These are phyloP conservation scores for Tetragonia tetragonoides DNA, from an alignment of 148 eudicot genomes.

Conservation along the genomic window DNA sequence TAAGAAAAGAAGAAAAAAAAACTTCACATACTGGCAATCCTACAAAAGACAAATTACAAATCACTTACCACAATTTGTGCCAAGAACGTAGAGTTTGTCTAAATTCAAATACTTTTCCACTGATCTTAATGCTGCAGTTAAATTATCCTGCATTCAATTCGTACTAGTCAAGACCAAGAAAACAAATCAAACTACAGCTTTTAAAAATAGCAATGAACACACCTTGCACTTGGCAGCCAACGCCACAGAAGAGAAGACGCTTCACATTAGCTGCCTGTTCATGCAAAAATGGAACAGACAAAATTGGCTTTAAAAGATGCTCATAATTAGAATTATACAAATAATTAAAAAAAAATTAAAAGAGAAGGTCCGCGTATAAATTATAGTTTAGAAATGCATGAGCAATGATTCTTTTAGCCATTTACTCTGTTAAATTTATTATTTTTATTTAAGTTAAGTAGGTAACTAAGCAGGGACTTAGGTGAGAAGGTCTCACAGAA, in stretches of 20 bases:
- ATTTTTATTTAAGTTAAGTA: background rate
- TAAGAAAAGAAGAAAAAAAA: background rate
- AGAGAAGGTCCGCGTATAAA: background rate
- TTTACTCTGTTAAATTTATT: background rate
- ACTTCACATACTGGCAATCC: background rate
- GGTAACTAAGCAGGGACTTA: background rate
- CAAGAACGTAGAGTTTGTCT: slow-evolving; percentile 93
- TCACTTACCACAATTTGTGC: slow-evolving; percentile 86
- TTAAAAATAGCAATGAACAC: slow-evolving; percentile 15
- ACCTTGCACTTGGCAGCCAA: slow-evolving; percentile 99
- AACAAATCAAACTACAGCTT: slow-evolving; percentile 15
- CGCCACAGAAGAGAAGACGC: slow-evolving; percentile 96
- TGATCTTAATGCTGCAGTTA: slow-evolving; percentile 92
- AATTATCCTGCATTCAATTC: slow-evolving; percentile 74
- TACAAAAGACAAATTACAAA: background rate
- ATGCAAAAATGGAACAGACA: slow-evolving; percentile 7
- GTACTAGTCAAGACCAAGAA: slow-evolving; percentile 52
- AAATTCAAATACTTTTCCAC: slow-evolving; percentile 90
- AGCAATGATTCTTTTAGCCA: background rate
- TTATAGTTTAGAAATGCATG: background rate
- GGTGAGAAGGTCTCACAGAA: background rate
- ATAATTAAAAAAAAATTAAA: background rate
- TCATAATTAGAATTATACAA: background rate
- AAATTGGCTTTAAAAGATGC: background rate
- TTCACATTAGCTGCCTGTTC: slow-evolving; percentile 94